Base-by-base conservation (phyloP, 306 rosid genomes). In the Cucurbita ficifolia region DNA sequence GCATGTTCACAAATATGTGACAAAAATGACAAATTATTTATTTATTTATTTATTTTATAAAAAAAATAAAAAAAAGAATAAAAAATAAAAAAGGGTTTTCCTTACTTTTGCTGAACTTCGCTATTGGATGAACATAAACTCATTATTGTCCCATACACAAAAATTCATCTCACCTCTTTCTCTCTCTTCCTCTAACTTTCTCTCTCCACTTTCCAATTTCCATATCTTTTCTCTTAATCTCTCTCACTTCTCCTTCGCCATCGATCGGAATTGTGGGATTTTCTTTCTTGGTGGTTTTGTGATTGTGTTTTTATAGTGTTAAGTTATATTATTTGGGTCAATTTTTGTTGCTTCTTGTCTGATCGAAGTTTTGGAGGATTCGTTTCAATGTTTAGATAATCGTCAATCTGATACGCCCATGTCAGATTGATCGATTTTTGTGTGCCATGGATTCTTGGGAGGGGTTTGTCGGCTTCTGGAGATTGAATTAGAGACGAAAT, bases 391-490 rank as follows among this genome's bases (percentile, higher is more conserved):
- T 64, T 76, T 43, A 7, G 40, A 64, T 63, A 61, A 61, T 76
- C 54, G 61, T 63, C 73, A 75, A 75, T 75, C 71, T 59, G 77
- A 40, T 75, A 58, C 58, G 39, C 57, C 48, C 56, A 46, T 52
- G 16, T 62, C 62, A 21, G 73, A 63, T 76, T 76, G 73, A 76
- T 76, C 57, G 78, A 48, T 76, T 50, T 63, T 49, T 6, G 24
- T 8, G 52, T 69, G 7, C 33, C 77, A 75, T 75, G 78, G 78
- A 75, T 75, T 78, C 36, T 48, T 74, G 70, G 74, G 67, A 57
- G 81, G 51, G 53, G 62, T 70, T 56, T 67, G 16, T 50, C 56
- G 52, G 43, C 51, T 38, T 70, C 10, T 57, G 38, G 78, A 57
- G 52, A n/a, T 70, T 77, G 84, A 71, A 75, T 71, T 9, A 75